Conservation (phyloP, 2,329 filamentous ascomycete species). For the Diaporthe citri region DNA sequence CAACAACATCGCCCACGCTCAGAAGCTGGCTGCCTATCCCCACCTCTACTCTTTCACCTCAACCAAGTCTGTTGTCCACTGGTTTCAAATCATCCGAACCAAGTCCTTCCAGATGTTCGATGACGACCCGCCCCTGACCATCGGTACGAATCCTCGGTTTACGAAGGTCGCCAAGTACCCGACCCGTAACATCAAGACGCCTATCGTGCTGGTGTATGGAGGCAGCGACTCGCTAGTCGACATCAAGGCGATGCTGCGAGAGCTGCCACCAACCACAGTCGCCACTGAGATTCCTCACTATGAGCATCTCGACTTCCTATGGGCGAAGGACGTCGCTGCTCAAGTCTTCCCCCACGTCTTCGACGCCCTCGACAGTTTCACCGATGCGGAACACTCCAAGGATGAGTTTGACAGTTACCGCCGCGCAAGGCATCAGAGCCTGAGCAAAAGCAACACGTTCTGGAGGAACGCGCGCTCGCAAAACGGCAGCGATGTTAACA, state of each 20-base stretch:
- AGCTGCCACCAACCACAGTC: constrained; percentile 86
- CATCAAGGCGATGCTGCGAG: constrained; percentile 90
- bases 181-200: constrained; percentile 96
- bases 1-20: constrained; percentile 83
- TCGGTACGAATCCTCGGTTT: constrained; percentile 79
- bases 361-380: constrained; percentile 83
- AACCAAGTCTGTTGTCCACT: constrained; percentile 97
- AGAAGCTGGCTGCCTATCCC: constrained; percentile 95
- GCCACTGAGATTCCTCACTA: constrained; percentile 92
- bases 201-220: constrained; percentile 92
- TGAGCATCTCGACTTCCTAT: constrained; percentile 96
- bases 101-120: constrained; percentile 99
- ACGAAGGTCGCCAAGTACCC: constrained; percentile 98
- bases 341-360: constrained; percentile 94
- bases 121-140: constrained; percentile 86
- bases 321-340: constrained; percentile 86
- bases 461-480: constrained; percentile 45
- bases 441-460: constrained; percentile 53
- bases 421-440: constrained; percentile 62
- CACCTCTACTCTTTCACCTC: constrained; percentile 97
- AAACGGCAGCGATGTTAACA: constrained; percentile 41
- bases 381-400: constrained; percentile 66
- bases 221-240: constrained; percentile 95
- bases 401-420: constrained; percentile 73
- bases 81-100: constrained; percentile 99